phyloP scores from a whole-genome alignment of 106 monocot genomes.

The Allium fistulosum region DNA sequence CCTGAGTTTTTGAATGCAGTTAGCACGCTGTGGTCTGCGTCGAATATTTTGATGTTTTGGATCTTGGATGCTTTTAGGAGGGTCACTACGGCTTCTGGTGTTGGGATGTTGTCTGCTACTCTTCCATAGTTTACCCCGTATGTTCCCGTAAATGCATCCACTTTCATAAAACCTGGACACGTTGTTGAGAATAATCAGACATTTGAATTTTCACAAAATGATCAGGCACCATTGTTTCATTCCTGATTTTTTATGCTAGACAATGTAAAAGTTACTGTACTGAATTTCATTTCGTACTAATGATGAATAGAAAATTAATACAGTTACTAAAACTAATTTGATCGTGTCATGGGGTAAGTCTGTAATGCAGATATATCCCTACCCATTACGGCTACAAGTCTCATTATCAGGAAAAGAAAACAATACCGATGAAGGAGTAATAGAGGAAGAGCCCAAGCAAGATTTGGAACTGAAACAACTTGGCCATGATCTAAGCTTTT shows the following conservation, averaged over 20 bases:
- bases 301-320: too few relatives aligned
- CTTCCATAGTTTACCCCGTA: slow-evolving; percentile 86
- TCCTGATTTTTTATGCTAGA: too few relatives aligned
- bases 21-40: slow-evolving; percentile 64
- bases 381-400: too few relatives aligned
- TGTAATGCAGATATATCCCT: too few relatives aligned
- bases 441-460: neutral
- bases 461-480: neutral
- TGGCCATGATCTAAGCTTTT: neutral
- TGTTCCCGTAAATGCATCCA: slow-evolving; percentile 61
- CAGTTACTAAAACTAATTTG: too few relatives aligned
- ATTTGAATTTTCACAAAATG: too few relatives aligned
- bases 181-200: neutral
- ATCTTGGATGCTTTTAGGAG: slow-evolving; percentile 61
- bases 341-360: too few relatives aligned
- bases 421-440: neutral
- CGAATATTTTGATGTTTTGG: slow-evolving; percentile 63
- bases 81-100: slow-evolving; percentile 49
- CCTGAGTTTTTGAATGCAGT: slow-evolving; percentile 66
- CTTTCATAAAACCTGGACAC: slow-evolving; percentile 10
- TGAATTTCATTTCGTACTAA: too few relatives aligned
- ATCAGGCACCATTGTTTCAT: too few relatives aligned
- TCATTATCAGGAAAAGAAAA: neutral
- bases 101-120: slow-evolving; percentile 70
- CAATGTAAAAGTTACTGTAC: too few relatives aligned